Evolutionary conservation across 306 rosid genomes (phyloP).

Genomic region (Cucumis cinereus): DNA sequence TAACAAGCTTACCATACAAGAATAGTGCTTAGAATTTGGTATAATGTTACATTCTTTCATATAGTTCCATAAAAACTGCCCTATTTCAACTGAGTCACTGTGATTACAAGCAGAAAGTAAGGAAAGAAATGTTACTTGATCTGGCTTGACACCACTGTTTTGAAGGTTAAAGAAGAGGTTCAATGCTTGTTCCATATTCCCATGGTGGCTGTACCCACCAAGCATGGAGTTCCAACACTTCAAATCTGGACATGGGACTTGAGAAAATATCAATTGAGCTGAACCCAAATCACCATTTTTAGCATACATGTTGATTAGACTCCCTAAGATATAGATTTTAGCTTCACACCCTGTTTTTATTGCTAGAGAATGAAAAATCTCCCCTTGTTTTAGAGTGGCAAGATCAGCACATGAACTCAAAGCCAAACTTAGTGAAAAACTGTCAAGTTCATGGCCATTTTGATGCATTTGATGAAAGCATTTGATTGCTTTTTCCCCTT

Average conservation of each 20-base stretch:
- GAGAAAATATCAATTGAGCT: constrained; percentile 42
- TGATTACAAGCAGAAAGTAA: constrained; percentile 70
- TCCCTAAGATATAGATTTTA: constrained; percentile 63
- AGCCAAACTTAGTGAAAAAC: constrained; percentile 59
- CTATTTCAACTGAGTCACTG: constrained; percentile 38
- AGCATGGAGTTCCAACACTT: constrained; percentile 89
- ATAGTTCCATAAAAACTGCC: constrained; percentile 47
- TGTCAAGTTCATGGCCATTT: constrained; percentile 36
- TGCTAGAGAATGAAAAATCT: constrained; percentile 58
- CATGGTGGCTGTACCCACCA: constrained; percentile 80
- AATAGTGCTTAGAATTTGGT: constrained; percentile 75
- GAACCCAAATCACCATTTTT: constrained; percentile 61
- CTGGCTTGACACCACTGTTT: constrained; percentile 41
- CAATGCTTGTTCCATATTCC: constrained; percentile 55
- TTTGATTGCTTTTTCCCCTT: constrained; percentile 37
- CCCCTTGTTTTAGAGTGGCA: constrained; percentile 64
- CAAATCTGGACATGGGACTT: constrained; percentile 47
- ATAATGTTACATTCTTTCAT: constrained; percentile 38
- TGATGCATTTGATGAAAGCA: constrained; percentile 44
- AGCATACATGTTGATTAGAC: constrained; percentile 75
- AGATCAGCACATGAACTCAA: constrained; percentile 65
- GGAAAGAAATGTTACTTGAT: constrained; percentile 67
- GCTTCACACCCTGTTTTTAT: constrained; percentile 44
- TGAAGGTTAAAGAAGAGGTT: constrained; percentile 36
- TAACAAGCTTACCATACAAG: constrained; percentile 72